A percentile compares a stretch with the other conserved stretches of the same genome.
phyloP scores from a whole-genome alignment of 139 green algal species.

The Gonium pectorale region DNA sequence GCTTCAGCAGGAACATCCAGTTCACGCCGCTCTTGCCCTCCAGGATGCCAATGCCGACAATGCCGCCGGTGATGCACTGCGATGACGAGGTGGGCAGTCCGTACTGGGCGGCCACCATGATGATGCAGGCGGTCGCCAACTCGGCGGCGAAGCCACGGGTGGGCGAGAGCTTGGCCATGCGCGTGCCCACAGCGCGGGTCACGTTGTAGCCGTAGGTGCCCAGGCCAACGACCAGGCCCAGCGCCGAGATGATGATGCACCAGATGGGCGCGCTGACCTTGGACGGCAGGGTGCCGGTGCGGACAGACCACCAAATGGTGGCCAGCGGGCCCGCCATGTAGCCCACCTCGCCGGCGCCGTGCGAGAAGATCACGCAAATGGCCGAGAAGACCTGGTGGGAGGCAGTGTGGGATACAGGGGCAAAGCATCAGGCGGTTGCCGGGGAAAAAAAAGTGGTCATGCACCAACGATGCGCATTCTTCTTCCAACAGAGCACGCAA shows the following conservation, averaged over 20 bases:
- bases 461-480: no score
- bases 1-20: slow-evolving; percentile 58
- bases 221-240: slow-evolving; percentile 72
- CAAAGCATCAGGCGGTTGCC: no score
- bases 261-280: slow-evolving; percentile 56
- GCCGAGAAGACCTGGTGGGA: slow-evolving; percentile 69
- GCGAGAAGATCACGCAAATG: slow-evolving; percentile 68
- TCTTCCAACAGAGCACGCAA: no score
- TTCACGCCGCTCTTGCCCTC: slow-evolving; percentile 68
- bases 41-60: slow-evolving; percentile 60
- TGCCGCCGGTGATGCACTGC: slow-evolving; percentile 64
- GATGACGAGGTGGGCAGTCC: slow-evolving; percentile 46
- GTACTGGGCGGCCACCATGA: slow-evolving; percentile 60
- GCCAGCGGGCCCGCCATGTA: slow-evolving; percentile 65
- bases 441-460: no score
- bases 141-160: slow-evolving; percentile 77
- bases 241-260: slow-evolving; percentile 64
- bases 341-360: slow-evolving; percentile 56
- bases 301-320: slow-evolving; percentile 65
- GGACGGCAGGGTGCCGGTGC: slow-evolving; percentile 49
- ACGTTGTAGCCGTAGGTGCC: slow-evolving; percentile 81
- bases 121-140: slow-evolving; percentile 69
- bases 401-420: no score
- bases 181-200: slow-evolving; percentile 69
- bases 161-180: slow-evolving; percentile 73